Percentiles rank a stretch among this genome's conserved stretches.
Conservation (phyloP, 2,329 filamentous ascomycete genomes). For the Sporothrix curviconia region DNA sequence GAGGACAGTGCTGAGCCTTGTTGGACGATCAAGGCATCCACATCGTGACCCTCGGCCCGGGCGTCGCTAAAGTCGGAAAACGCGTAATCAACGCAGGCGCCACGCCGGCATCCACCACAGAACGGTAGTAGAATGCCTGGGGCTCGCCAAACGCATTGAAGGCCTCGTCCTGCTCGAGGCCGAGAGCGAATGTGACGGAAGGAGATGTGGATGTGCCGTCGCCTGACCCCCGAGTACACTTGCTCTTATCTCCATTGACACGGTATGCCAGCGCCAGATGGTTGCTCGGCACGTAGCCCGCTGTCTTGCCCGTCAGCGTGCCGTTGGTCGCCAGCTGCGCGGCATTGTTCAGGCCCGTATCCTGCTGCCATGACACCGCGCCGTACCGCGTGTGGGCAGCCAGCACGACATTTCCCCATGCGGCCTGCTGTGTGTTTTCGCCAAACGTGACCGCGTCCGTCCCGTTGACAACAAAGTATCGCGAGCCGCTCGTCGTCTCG, state of each 20-base stretch:
- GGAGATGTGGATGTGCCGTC: too few species aligned
- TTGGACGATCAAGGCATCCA: conserved; percentile 1
- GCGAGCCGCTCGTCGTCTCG: conserved; percentile 1
- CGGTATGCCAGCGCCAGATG: conserved; percentile 6
- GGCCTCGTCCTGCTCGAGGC: conserved; percentile 6
- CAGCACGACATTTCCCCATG: conserved; percentile 11
- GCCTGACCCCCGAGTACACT: too few species aligned
- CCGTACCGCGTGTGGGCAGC: not conserved
- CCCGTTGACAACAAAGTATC: conserved; percentile 13
- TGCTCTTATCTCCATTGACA: too few species aligned
- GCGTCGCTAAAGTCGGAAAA: conserved; percentile 5
- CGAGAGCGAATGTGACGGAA: conserved; percentile 7
- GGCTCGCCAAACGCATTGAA: not conserved
- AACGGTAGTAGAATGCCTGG: conserved; percentile 9
- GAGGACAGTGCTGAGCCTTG: not conserved
- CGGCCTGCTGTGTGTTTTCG: conserved; percentile 14
- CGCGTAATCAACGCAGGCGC: not conserved
- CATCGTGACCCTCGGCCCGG: not conserved
- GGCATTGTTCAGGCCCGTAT: not conserved
- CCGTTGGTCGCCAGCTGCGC: conserved; percentile 6
- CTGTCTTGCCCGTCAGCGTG: conserved; percentile 2
- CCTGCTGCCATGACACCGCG: not conserved
- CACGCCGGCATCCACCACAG: not conserved
- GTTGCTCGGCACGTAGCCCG: conserved; percentile 2
- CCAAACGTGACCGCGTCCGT: conserved; percentile 11